Evolutionary conservation across 768 basidiomycete genomes (phyloP).

Genomic region (Mrakia blollopis): DNA sequence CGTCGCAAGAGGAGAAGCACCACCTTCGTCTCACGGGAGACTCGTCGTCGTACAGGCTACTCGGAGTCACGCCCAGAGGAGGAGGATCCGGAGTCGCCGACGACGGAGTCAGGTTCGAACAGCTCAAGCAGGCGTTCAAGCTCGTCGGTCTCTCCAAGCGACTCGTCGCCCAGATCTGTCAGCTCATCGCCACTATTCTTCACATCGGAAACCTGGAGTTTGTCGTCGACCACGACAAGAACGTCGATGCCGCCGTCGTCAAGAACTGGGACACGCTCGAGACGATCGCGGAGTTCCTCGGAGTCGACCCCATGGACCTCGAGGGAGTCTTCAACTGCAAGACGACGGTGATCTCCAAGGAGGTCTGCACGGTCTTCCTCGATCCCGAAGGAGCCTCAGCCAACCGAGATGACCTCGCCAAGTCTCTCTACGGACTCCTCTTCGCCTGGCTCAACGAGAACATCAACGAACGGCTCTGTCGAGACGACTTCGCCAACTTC

Average conservation of each 20-base stretch:
- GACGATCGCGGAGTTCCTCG: conserved; percentile 85
- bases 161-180: conserved; percentile 91
- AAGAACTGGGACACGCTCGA: conserved; percentile 75
- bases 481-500: conserved; percentile 75
- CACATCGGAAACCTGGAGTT: conserved; percentile 97
- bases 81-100: conserved; percentile 50
- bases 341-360: conserved; percentile 87
- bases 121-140: conserved; percentile 91
- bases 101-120: conserved; percentile 82
- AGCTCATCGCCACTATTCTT: conserved; percentile 88
- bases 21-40: conserved; percentile 74
- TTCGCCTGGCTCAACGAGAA: conserved; percentile 96
- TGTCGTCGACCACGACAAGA: conserved; percentile 69
- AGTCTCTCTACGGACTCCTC: conserved; percentile 85
- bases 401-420: conserved; percentile 89
- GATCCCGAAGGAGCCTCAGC: conserved; percentile 89
- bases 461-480: conserved; percentile 90
- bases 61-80: conserved; percentile 41
- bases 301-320: conserved; percentile 64
- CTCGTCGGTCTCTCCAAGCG: conserved; percentile 86
- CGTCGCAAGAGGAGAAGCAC: conserved; percentile 76
- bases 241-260: conserved; percentile 89
- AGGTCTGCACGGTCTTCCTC: conserved; percentile 93
- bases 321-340: conserved; percentile 82
- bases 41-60: conserved; percentile 75